Base-by-base conservation (phyloP, 1,284 basidiomycete species). In the Ceratobasidium theobromae region DNA sequence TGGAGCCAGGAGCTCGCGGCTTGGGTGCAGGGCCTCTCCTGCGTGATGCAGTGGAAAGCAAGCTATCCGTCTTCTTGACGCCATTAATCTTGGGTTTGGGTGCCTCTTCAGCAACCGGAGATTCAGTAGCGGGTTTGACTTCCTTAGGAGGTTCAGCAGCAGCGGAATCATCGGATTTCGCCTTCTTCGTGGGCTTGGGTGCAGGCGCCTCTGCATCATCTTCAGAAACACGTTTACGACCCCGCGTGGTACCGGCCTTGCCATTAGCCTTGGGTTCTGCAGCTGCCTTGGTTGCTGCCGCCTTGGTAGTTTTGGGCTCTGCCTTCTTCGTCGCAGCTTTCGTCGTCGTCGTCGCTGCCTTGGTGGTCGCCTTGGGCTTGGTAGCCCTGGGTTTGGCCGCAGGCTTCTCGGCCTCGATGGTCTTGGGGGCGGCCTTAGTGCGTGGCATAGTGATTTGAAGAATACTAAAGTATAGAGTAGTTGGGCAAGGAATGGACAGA, bases 211-310 rank as follows among this genome's bases (percentile, higher is more conserved):
- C 43, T 18, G 43, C 28, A 11, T 62, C 57, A 14, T 62, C 57
- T 3, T 52, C 27, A 6, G 46, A 33, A 21, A 46, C 57, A 33
- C 57, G 57, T 62, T 62, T 62, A 21, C 57, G 57, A 27, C 57
- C 57, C 3, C 57, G 57, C 48, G 45, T 62, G 45, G 57, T 28
- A 62, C 41, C 55, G 16, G 57, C 18, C 46, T 62, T 62, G 43
- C 55, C 55, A 40, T 58, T 58, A 21, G 55, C 23, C 33, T 30
- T 40, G 46, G 57, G 57, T 18, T 28, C 32, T 49, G 45, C 46
- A 40, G 41, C 32, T 14, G 45, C 33, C 46, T 48, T 49, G 45
- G 57, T 21, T 3, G 57, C 23, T 1, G 57, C 32, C 16, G 23
- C 40, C 25, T 45, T 43, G 40, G 40, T 57, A 6, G 54, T 40